phyloP scores from a whole-genome alignment of 805 yeast species.

The Wickerhamiella sorbophila region DNA sequence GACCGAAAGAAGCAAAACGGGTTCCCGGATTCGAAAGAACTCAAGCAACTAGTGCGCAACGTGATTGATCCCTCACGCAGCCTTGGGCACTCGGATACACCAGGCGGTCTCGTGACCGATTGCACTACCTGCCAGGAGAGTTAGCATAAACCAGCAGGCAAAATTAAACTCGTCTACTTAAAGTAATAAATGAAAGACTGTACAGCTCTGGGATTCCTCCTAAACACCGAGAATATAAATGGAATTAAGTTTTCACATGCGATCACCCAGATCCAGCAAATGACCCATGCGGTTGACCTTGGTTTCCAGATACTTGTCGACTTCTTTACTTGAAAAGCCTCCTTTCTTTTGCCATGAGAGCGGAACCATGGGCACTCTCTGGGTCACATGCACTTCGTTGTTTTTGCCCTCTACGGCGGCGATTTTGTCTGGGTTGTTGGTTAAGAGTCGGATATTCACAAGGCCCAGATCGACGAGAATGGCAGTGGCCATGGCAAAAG shows the following conservation, averaged over 20 bases:
- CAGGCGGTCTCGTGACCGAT: background rate
- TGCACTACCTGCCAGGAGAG: background rate
- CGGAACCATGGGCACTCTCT: constrained; percentile 95
- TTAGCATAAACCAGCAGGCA: background rate
- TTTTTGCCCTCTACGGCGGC: constrained; percentile 85
- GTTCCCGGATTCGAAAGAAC: constrained; percentile 72
- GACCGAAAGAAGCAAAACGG: constrained; percentile 53
- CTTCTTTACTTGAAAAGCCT: constrained; percentile 74
- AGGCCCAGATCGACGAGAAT: constrained; percentile 74
- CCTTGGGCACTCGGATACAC: constrained; percentile 51
- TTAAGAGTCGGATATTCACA: constrained; percentile 55
- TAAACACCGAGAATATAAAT: too few species aligned
- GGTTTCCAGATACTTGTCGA: constrained; percentile 85
- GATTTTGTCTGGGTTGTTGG: constrained; percentile 94
- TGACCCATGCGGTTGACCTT: constrained; percentile 98
- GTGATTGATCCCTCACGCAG: constrained; percentile 37
- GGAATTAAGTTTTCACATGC: background rate
- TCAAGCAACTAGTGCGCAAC: constrained; percentile 55
- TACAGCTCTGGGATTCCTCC: too few species aligned
- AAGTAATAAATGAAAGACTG: too few species aligned
- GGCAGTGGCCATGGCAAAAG: constrained; percentile 87
- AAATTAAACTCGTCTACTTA: too few species aligned
- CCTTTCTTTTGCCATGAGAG: constrained; percentile 63
- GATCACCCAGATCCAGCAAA: constrained; percentile 34
- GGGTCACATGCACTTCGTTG: constrained; percentile 56